A percentile compares a stretch with the other conserved stretches of the same genome.
These are phyloP conservation scores for Daldinia childiae DNA, from an alignment of 495 filamentous ascomycete genomes.

Conservation along the genomic window DNA sequence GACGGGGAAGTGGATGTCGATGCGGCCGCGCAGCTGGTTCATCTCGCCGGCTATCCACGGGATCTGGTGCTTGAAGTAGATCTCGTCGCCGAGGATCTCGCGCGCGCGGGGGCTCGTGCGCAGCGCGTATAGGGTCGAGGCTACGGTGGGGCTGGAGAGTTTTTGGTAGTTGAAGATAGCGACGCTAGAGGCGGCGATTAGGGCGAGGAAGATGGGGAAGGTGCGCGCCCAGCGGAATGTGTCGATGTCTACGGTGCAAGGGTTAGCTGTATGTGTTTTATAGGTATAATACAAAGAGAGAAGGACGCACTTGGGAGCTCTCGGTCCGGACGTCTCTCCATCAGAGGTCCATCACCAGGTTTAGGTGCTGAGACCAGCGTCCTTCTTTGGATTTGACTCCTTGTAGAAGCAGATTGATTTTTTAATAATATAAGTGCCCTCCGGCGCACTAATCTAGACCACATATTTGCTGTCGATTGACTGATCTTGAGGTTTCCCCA, in stretches of 20 bases:
- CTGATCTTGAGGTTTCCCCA: conserved; percentile 18
- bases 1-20: conserved; percentile 87
- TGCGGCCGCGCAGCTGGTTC: conserved; percentile 92
- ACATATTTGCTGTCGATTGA: conserved; percentile 44
- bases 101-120: conserved; percentile 80
- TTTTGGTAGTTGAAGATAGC: conserved; percentile 99
- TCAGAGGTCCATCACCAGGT: conserved; percentile 71
- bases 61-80: conserved; percentile 87
- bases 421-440: conserved; percentile 39
- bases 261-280: background rate
- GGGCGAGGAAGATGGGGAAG: conserved; percentile 63
- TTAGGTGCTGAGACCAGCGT: conserved; percentile 58
- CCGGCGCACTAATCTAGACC: conserved; percentile 51
- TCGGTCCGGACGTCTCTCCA: conserved; percentile 82
- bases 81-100: conserved; percentile 84
- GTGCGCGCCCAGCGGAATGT: conserved; percentile 59
- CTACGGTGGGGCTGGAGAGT: conserved; percentile 80
- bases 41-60: conserved; percentile 94
- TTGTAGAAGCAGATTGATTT: conserved; percentile 25
- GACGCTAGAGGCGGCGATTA: conserved; percentile 71
- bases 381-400: conserved; percentile 44
- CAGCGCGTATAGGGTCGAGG: conserved; percentile 87
- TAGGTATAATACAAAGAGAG: background rate
- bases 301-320: conserved; percentile 70
- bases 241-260: conserved; percentile 39